A percentile compares a stretch with the other conserved stretches of the same genome.
Conservation (phyloP, 371 early-diverging fungal species). For the Furculomyces boomerangus region DNA sequence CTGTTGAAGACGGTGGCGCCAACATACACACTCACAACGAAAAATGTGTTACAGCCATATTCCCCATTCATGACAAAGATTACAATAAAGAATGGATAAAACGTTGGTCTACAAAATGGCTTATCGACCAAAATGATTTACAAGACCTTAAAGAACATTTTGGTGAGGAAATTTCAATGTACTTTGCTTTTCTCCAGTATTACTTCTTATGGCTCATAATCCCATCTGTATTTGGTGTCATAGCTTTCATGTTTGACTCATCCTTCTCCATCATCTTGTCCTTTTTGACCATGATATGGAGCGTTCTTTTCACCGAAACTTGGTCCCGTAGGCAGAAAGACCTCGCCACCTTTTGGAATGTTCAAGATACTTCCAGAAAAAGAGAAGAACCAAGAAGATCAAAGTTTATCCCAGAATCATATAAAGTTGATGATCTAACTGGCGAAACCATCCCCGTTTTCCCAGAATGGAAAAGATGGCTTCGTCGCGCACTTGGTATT, state of each 20-base stretch:
- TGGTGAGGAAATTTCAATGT: constrained; percentile 77
- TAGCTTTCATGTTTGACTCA: constrained; percentile 32
- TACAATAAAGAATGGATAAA: constrained; percentile 63
- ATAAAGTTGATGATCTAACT: constrained; percentile 42
- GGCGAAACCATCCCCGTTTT: constrained; percentile 51
- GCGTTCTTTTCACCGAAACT: constrained; percentile 46
- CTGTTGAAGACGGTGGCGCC: constrained; percentile 48
- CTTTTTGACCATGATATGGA: constrained; percentile 47
- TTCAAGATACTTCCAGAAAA: constrained; percentile 6
- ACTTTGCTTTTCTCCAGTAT: constrained; percentile 79
- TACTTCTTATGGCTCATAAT: constrained; percentile 53
- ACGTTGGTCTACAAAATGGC: constrained; percentile 58
- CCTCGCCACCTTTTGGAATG: constrained; percentile 58
- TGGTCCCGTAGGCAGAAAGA: constrained; percentile 62
- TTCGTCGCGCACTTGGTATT: constrained; percentile 32
- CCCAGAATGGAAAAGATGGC: constrained; percentile 47
- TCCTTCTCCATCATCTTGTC: constrained; percentile 43
- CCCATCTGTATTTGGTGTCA: constrained; percentile 43
- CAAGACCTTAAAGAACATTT: constrained; percentile 48
- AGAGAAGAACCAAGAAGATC: constrained; percentile 24
- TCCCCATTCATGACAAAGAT: constrained; percentile 54
- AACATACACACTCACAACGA: constrained; percentile 34
- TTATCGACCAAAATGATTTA: constrained; percentile 46
- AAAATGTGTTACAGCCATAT: constrained; percentile 40
- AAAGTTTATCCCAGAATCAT: constrained; percentile 41